Conservation (phyloP, 1,284 basidiomycete genomes). For the Moesziomyces antarcticus region DNA sequence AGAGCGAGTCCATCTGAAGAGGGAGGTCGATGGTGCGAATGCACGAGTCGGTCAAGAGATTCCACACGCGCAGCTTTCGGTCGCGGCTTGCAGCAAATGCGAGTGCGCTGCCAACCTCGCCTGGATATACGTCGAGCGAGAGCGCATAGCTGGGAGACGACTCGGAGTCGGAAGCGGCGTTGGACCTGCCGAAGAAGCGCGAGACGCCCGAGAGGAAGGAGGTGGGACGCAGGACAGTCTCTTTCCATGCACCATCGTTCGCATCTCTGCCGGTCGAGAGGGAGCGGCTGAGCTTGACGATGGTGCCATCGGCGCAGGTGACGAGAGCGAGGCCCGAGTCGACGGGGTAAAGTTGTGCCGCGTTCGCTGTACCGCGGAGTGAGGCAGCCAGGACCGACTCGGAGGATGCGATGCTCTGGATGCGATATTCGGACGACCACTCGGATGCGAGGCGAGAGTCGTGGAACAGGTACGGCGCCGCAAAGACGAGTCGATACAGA, state of each 20-base stretch:
- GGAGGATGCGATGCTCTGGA: conserved; percentile 38
- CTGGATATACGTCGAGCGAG: conserved; percentile 47
- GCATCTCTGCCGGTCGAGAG: conserved; percentile 14
- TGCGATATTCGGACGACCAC: conserved; percentile 53
- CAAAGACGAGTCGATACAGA: conserved; percentile 52
- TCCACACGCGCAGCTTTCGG: conserved; percentile 64
- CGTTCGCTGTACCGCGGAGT: conserved; percentile 27
- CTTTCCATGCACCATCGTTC: conserved; percentile 51
- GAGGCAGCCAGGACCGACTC: conserved; percentile 30
- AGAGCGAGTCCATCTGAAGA: conserved; percentile 24
- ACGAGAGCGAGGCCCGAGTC: conserved; percentile 55
- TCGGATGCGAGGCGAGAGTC: conserved; percentile 21
- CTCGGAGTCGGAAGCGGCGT: conserved; percentile 32
- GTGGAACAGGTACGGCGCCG: conserved; percentile 43
- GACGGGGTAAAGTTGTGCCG: conserved; percentile 47
- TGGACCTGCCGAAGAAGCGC: conserved; percentile 52
- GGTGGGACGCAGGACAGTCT: conserved; percentile 49
- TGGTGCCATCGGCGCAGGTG: conserved; percentile 57
- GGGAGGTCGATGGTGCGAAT: conserved; percentile 60
- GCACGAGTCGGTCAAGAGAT: conserved; percentile 58
- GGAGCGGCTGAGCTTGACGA: conserved; percentile 55
- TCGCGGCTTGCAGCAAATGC: conserved; percentile 60
- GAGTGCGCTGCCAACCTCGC: conserved; percentile 39
- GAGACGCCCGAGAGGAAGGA: conserved; percentile 61
- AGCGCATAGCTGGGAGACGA: conserved; percentile 50